Evolutionary conservation across 2,329 filamentous ascomycete genomes (phyloP).

Genomic region (Colletotrichum incanum): DNA sequence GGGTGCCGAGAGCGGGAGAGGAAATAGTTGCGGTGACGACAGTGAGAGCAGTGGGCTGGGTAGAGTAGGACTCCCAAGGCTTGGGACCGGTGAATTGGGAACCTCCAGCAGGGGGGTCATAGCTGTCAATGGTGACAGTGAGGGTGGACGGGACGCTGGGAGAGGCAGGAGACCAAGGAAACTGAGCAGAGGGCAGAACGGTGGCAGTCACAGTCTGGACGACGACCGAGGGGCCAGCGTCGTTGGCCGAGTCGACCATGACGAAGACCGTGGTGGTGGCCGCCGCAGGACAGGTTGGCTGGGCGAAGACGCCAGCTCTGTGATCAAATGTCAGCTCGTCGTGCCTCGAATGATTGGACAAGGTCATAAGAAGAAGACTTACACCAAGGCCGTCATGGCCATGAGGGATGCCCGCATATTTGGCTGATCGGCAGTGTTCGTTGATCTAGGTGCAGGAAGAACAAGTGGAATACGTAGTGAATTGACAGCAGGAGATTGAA

Average conservation of each 20-base stretch:
- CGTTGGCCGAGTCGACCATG: conserved; percentile 58
- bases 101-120: conserved; percentile 41
- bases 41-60: conserved; percentile 25
- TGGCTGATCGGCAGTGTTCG: conserved; percentile 45
- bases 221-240: conserved; percentile 39
- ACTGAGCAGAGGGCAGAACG: conserved; percentile 29
- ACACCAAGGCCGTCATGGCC: conserved; percentile 56
- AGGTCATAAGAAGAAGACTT: conserved; percentile 43
- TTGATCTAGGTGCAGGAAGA: conserved; percentile 33
- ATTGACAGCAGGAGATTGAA: conserved; percentile 34
- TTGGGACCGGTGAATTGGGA: conserved; percentile 44
- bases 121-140: conserved; percentile 42
- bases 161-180: conserved; percentile 38
- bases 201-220: conserved; percentile 38
- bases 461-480: conserved; percentile 14
- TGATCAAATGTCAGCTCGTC: conserved; percentile 32
- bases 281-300: conserved; percentile 54
- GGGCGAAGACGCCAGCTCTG: conserved; percentile 41
- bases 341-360: conserved; percentile 30
- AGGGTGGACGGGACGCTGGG: conserved; percentile 42
- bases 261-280: conserved; percentile 64
- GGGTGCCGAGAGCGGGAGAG: conserved; percentile 8
- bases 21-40: conserved; percentile 45
- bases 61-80: conserved; percentile 40
- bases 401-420: conserved; percentile 60